Base-by-base conservation (phyloP, 2,329 filamentous ascomycete genomes). In the Cordyceps fumosorosea region DNA sequence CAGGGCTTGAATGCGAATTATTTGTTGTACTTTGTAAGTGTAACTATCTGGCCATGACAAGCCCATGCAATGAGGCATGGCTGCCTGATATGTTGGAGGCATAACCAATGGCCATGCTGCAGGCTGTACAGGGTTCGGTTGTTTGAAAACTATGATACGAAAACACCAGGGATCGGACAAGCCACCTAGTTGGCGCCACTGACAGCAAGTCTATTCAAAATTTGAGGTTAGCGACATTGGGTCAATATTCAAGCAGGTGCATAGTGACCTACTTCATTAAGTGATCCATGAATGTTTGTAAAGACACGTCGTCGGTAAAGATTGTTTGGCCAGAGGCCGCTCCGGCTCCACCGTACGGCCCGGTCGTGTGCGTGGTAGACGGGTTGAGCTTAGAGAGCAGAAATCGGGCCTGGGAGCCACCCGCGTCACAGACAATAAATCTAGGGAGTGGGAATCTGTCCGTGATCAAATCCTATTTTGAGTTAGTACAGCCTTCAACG, bases 201-300 rank as follows among this genome's bases (percentile, higher is more conserved):
- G 18, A 87, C 84, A 59, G 85, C 84, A 72, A 87, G 76, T 69
- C 83, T 82, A 11, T 51, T 34, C 3, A 22, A 18, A 20, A 59
- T 63, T 50, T 52, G 48, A 40, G 34, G 54, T 65, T 62, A 67
- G 67, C 65, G 16, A 57, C 6, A 18, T 4, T 11, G 45, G 29
- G 2, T 53, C 1, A 64, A 62, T 52, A 60, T 53, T n/a, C 56
- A 50, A 24, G 45, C 24, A 56, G 42, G 57, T 66, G 16, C 44
- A 42, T 20, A 16, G 34, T 53, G 62, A 82, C 88, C 77, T 81
- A 93, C 91, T 99, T 99, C 95, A 99, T 99, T 74, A 99, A 80
- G 78, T 98, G 93, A 71, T 99, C 95, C 95, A 99, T 99, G 74
- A 99, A 99, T 1, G 93, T 98, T 77, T 98, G 93, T 72, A 99